These are phyloP conservation scores for Glycine tomentella DNA, from an alignment of 306 rosid species.

Conservation along the genomic window DNA sequence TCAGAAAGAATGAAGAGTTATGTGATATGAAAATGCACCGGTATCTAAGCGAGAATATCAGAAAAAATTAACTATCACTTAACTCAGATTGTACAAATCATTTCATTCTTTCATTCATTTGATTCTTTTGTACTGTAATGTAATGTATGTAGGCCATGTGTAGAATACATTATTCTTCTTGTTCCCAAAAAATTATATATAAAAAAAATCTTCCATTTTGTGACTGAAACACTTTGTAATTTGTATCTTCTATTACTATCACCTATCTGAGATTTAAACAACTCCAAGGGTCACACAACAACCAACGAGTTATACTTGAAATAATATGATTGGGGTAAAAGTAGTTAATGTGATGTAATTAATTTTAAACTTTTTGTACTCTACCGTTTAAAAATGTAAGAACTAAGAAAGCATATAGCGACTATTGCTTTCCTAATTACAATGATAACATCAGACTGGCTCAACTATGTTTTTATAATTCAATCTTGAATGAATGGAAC, in stretches of 20 bases:
- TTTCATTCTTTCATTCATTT: conserved; percentile 64
- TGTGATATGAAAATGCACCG: no score
- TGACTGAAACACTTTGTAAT: not conserved
- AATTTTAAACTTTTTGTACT: not conserved
- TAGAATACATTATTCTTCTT: conserved; percentile 32
- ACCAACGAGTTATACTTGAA: not conserved
- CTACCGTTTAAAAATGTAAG: not conserved
- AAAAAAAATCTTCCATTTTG: conserved; percentile 13
- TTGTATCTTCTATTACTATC: conserved; percentile 14
- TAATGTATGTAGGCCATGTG: conserved; percentile 32
- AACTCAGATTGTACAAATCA: no score
- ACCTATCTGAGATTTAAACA: not conserved
- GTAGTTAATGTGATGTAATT: not conserved
- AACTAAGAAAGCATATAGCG: not conserved
- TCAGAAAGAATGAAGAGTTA: no score
- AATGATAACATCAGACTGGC: not conserved
- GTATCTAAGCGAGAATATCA: no score
- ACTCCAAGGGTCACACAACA: not conserved
- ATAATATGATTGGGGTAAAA: not conserved
- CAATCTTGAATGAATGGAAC: not conserved
- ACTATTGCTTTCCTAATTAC: not conserved
- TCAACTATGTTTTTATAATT: not conserved
- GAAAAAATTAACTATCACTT: no score
- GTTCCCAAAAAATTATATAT: not conserved
- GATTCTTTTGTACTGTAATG: conserved; percentile 47